These are phyloP conservation scores for Leptographium radiaticola DNA, from an alignment of 2,329 filamentous ascomycete genomes.

Conservation along the genomic window DNA sequence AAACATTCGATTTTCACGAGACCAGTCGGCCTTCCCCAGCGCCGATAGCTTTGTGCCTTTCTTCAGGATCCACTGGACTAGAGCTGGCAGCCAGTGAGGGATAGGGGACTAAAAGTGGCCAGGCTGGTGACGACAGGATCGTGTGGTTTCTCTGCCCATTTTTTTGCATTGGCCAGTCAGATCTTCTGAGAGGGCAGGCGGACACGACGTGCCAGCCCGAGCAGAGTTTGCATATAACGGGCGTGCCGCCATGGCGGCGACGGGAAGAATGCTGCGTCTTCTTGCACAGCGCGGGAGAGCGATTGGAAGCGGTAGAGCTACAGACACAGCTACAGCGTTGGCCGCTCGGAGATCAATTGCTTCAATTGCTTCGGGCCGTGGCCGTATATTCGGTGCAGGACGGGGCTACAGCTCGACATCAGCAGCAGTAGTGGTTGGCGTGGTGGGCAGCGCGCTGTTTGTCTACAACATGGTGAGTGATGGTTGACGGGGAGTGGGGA, in stretches of 20 bases:
- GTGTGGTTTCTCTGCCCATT: constrained; percentile 11
- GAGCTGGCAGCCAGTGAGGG: not conserved
- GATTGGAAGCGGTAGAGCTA: not conserved
- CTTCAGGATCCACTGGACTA: not conserved
- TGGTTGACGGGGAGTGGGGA: not conserved
- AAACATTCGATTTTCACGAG: not conserved
- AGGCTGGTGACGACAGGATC: constrained; percentile 10
- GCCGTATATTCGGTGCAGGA: not conserved
- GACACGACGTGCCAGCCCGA: too few species aligned
- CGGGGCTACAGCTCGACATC: not conserved
- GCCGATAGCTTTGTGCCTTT: not conserved
- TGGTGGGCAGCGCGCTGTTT: not conserved
- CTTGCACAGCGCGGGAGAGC: constrained; percentile 13
- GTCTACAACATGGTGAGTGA: not conserved
- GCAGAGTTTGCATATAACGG: not conserved
- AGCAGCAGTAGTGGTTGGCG: not conserved
- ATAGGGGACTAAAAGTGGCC: constrained; percentile 3
- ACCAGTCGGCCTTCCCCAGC: not conserved
- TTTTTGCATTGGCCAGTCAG: constrained; percentile 1
- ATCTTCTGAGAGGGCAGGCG: not conserved
- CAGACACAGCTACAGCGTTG: not conserved
- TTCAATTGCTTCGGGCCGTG: not conserved
- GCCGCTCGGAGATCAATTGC: not conserved
- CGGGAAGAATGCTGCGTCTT: constrained; percentile 8
- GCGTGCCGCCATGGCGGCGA: constrained; percentile 2